Evolutionary conservation across 352 stramenopile genomes (phyloP), one percentile per base, ranked within the genome.

Genomic region (Nannochloropsis limnetica): DNA sequence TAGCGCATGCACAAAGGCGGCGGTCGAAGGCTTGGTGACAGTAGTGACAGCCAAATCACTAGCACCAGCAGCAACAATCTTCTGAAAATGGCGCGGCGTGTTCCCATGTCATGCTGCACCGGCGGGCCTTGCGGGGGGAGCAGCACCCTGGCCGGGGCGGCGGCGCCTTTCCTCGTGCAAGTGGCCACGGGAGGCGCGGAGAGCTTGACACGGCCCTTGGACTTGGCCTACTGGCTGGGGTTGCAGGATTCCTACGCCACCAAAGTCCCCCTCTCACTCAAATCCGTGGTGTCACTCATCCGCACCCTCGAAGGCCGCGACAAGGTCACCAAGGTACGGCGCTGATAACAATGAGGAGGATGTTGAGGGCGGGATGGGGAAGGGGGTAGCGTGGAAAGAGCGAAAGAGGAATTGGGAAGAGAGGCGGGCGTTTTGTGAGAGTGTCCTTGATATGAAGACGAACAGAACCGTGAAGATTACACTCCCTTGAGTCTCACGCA

Each of bases 181-280:
- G 61, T 74, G 4, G n/a, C 61, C 0, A 25, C 61, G n/a, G 25
- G 25, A 9, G 61, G 61, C 22, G 61, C 61, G 9, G 61, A 74
- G 11, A 29, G 61, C 61, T 74, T 74, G 61, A 74, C 61, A 22
- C 3, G 61, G 61, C 61, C 61, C 11, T 29, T 74, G 61, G 61
- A 74, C 61, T 6, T 74, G n/a, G 61, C 61, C 11, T 74, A 74
- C 25, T 74, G 61, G 61, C 61, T 74, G n/a, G 61, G 61, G 11
- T 27, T 74, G 22, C 61, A 74, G 61, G 61, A 74, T 74, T 74
- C 61, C n/a, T 74, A 28, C 61, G 22, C n/a, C 61, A 74, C 61
- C 9, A 74, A 74, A 74, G n/a, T 74, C 9, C 61, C 61, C 25
- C n/a, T 74, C 15, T 74, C 61, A 3, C 61, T 74, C 61, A 74